Conservation (phyloP, 352 stramenopile genomes). For the Globisporangium canariense region DNA sequence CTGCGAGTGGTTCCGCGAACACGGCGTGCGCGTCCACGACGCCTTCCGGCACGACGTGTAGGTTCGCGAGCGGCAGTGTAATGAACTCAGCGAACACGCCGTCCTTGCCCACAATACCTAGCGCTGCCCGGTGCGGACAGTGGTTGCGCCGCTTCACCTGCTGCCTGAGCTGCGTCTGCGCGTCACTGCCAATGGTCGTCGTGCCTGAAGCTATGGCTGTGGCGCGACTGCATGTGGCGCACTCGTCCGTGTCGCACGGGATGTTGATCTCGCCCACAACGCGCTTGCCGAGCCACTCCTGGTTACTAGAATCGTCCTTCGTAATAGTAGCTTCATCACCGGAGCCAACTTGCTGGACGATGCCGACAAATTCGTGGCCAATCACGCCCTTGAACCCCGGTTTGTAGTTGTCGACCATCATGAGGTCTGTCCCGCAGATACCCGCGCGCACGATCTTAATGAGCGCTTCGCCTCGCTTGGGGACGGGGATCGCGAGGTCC, state of each 20-base stretch:
- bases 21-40: slow-evolving; percentile 71
- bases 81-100: slow-evolving; percentile 86
- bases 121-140: slow-evolving; percentile 75
- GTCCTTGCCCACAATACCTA: slow-evolving; percentile 80
- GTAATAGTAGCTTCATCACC: slow-evolving; percentile 7
- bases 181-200: too few species aligned
- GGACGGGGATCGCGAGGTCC: slow-evolving; percentile 36
- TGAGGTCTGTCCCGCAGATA: slow-evolving; percentile 72
- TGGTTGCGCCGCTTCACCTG: slow-evolving; percentile 72
- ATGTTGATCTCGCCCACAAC: slow-evolving; percentile 93
- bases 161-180: slow-evolving; percentile 12
- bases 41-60: slow-evolving; percentile 71
- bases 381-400: slow-evolving; percentile 59
- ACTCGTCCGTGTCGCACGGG: slow-evolving; percentile 61
- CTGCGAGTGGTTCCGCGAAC: slow-evolving; percentile 85
- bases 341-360: slow-evolving; percentile 60
- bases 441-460: slow-evolving; percentile 60
- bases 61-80: slow-evolving; percentile 73
- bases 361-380: slow-evolving; percentile 90
- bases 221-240: slow-evolving; percentile 23
- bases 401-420: slow-evolving; percentile 79
- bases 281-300: slow-evolving; percentile 64
- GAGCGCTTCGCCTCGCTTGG: slow-evolving; percentile 40
- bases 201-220: too few species aligned
- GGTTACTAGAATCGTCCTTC: slow-evolving; percentile 10